Base-by-base conservation (phyloP, 768 basidiomycete species). In the Rhodosporidiobolus sp. region DNA sequence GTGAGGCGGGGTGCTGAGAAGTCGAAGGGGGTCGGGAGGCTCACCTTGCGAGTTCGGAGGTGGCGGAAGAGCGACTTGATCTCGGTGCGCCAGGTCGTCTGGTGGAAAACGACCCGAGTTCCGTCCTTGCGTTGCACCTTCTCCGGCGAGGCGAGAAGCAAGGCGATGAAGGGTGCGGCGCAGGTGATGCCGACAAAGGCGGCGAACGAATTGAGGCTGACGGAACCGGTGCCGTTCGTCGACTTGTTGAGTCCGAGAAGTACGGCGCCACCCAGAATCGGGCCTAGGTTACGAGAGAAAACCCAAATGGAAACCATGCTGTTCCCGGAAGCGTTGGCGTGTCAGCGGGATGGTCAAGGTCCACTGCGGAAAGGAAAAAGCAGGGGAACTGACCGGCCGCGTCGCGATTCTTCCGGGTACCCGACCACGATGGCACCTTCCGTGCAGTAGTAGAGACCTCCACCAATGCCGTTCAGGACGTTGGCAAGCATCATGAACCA, bases 111-210 rank as follows among this genome's bases (percentile, higher is more conserved):
- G 55, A 56, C 35, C 30, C 17, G 55, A 14, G 16, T 30, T 7
- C 55, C 55, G 35, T 56, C 55, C 35, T 56, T 56, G 30, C 55
- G 28, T 22, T 30, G 30, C 12, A 56, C 55, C 55, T 56, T 56
- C 55, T 30, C 28, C 55, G 55, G 20, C 28, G 55, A 24, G 20
- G 55, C 28, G 24, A 56, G 12, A 30, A 56, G 35, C 30, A 56
- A 22, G 9, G 55, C 55, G 26, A 56, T n/a, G 55, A 56, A n/a
- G 5, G 55, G 55, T 5, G 30, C 55, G 35, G 55, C 55, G 35
- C 55, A 56, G 30, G 30, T 56, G 20, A 56, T 20, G 55, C 55
- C 55, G 35, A 56, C 35, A 22, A 56, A 30, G 22, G 24, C 55
- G 19, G 35, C 30, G 22, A 30, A 56, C 30, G 55, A 30, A 22